Evolutionary conservation across 768 basidiomycete genomes (phyloP).

Genomic region (Erythrobasidium yunnanense): DNA sequence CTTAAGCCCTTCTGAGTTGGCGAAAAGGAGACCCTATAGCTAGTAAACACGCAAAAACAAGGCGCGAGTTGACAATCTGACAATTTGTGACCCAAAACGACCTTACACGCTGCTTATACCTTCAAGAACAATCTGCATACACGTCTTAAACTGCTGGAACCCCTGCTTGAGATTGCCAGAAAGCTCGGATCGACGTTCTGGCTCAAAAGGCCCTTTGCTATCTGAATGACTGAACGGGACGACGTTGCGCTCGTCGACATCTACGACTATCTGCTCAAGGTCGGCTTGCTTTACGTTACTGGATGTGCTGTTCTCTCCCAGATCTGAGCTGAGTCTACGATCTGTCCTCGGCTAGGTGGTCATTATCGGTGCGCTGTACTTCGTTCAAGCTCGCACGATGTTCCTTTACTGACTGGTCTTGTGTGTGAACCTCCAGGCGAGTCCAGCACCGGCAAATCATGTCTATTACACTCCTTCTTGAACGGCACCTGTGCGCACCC

Average conservation of each 20-base stretch:
- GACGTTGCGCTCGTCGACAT: slow-evolving; percentile 24
- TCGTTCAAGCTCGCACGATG: not conserved
- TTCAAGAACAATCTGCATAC: too few species aligned
- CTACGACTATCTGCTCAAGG: slow-evolving; percentile 90
- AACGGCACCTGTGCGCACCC: slow-evolving; percentile 74
- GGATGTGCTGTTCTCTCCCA: too few species aligned
- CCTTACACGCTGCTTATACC: too few species aligned
- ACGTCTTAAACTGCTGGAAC: too few species aligned
- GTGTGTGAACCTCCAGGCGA: slow-evolving; percentile 53
- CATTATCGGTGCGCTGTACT: slow-evolving; percentile 11
- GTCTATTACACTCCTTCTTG: slow-evolving; percentile 88
- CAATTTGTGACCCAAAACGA: too few species aligned
- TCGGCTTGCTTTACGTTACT: too few species aligned
- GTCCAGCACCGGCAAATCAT: slow-evolving; percentile 94
- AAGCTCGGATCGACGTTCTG: not conserved
- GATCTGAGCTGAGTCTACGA: too few species aligned
- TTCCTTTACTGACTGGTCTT: slow-evolving; percentile 1
- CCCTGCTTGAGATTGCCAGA: too few species aligned
- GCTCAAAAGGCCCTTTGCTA: too few species aligned
- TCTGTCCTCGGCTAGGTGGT: slow-evolving; percentile 23
- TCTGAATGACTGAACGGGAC: slow-evolving; percentile 25
- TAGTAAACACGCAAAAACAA: not conserved
- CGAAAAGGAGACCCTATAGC: too few species aligned
- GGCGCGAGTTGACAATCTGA: not conserved
- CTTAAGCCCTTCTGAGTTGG: too few species aligned